These are phyloP conservation scores for Phoma sp. DNA, from an alignment of 2,329 filamentous ascomycete genomes.

Conservation along the genomic window DNA sequence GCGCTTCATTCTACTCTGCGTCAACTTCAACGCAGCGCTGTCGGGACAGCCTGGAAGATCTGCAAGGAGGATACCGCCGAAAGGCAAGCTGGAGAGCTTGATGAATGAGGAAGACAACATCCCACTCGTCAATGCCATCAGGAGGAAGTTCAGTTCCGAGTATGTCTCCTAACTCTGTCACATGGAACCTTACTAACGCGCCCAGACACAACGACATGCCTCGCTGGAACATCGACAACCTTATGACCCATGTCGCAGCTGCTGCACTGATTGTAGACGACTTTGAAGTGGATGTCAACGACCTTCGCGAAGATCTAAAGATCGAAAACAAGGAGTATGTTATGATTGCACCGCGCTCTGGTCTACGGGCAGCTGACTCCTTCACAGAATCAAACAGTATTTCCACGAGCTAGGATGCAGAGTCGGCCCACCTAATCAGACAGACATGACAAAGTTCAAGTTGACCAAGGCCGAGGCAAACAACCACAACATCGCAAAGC, in stretches of 20 bases:
- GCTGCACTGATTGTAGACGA: constrained; percentile 76
- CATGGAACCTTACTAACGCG: constrained; percentile 17
- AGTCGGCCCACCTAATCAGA: constrained; percentile 58
- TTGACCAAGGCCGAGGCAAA: constrained; percentile 68
- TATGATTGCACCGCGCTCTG: too few species aligned
- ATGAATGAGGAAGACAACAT: constrained; percentile 53
- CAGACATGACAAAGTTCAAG: constrained; percentile 59
- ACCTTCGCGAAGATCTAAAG: constrained; percentile 74
- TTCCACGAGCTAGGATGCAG: constrained; percentile 79
- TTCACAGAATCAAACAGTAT: constrained; percentile 67
- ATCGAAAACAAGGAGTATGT: constrained; percentile 70
- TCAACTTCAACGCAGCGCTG: constrained; percentile 57
- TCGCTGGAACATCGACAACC: constrained; percentile 74
- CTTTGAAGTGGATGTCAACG: constrained; percentile 74
- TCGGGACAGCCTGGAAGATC: constrained; percentile 41
- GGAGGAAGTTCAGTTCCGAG: constrained; percentile 67
- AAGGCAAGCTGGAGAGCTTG: constrained; percentile 71
- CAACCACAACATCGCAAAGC: constrained; percentile 70
- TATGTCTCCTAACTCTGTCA: constrained; percentile 20
- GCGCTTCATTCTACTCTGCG: constrained; percentile 57
- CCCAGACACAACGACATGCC: constrained; percentile 61
- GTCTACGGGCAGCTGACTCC: constrained; percentile 17
- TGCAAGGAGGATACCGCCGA: constrained; percentile 62
- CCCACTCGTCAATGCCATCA: constrained; percentile 44
- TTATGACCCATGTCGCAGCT: constrained; percentile 76